Conservation (phyloP, 1,139 yeast genomes). For the Taphrina populina region DNA sequence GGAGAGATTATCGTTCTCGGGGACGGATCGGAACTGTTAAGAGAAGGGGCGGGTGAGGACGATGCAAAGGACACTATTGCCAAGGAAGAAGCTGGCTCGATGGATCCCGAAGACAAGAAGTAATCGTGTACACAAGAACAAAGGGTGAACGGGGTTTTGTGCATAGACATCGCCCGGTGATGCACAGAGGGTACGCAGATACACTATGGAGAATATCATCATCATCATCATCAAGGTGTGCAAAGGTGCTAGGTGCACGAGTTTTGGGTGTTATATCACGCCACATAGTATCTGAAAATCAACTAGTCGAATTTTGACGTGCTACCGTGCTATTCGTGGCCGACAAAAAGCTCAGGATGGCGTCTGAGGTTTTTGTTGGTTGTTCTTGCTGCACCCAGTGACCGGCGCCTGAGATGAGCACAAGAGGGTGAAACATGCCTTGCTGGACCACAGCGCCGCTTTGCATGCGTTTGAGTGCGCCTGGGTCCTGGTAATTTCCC, state of each 20-base stretch:
- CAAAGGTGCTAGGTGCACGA: too few relatives aligned
- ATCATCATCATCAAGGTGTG: too few relatives aligned
- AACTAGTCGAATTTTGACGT: too few relatives aligned
- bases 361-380: constrained; percentile 11
- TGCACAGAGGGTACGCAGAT: too few relatives aligned
- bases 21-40: constrained; percentile 30
- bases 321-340: too few relatives aligned
- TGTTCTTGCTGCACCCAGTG: constrained; percentile 33
- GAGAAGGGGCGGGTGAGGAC: constrained; percentile 23
- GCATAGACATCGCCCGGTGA: too few relatives aligned
- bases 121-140: neutral
- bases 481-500: constrained; percentile 29
- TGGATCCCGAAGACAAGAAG: constrained; percentile 16
- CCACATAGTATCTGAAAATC: too few relatives aligned
- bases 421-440: neutral
- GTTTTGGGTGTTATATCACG: too few relatives aligned
- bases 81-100: constrained; percentile 25
- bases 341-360: constrained; percentile 17
- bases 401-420: constrained; percentile 17
- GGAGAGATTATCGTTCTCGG: constrained; percentile 27
- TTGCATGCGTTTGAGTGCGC: constrained; percentile 24
- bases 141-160: too few relatives aligned
- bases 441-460: neutral
- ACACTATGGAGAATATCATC: too few relatives aligned
- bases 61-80: constrained; percentile 12